These are phyloP conservation scores for Sporothrix variecibatus DNA, from an alignment of 2,329 filamentous ascomycete species.

Conservation along the genomic window DNA sequence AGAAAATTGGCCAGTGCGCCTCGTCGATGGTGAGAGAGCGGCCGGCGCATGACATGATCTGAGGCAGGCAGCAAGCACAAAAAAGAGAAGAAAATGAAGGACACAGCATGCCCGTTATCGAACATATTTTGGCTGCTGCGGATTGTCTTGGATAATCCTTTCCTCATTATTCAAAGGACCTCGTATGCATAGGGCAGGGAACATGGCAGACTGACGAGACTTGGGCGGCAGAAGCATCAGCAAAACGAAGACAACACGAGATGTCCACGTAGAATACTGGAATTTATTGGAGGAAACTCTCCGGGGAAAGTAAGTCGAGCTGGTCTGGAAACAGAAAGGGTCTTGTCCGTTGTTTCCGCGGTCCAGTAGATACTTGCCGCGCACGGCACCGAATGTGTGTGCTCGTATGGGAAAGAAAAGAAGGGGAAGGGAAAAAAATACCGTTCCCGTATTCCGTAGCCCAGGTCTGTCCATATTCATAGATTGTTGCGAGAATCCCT, in stretches of 20 bases:
- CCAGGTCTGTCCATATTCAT: not conserved
- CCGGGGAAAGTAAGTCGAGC: not conserved
- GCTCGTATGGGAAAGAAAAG: not conserved
- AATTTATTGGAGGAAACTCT: not conserved
- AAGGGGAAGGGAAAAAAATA: not conserved
- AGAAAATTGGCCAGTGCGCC: not conserved
- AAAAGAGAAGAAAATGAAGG: not conserved
- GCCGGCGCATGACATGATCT: not conserved
- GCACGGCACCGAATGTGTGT: not conserved
- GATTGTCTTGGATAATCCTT: not conserved
- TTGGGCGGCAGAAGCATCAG: not conserved
- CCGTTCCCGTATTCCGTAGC: not conserved
- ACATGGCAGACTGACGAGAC: not conserved
- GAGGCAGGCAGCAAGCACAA: not conserved
- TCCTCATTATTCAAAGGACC: not conserved
- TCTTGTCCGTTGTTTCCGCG: not conserved
- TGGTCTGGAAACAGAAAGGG: not conserved
- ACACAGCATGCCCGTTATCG: not conserved
- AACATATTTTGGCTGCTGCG: not conserved
- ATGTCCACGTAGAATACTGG: not conserved
- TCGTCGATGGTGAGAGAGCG: not conserved
- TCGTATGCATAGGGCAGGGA: constrained; percentile 4
- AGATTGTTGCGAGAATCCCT: not conserved
- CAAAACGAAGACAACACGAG: not conserved
- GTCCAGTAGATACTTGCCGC: not conserved